Percentiles rank a stretch among this genome's conserved stretches.
Conservation (phyloP, 2,329 filamentous ascomycete species). For the Arthrobotrys megalospora region DNA sequence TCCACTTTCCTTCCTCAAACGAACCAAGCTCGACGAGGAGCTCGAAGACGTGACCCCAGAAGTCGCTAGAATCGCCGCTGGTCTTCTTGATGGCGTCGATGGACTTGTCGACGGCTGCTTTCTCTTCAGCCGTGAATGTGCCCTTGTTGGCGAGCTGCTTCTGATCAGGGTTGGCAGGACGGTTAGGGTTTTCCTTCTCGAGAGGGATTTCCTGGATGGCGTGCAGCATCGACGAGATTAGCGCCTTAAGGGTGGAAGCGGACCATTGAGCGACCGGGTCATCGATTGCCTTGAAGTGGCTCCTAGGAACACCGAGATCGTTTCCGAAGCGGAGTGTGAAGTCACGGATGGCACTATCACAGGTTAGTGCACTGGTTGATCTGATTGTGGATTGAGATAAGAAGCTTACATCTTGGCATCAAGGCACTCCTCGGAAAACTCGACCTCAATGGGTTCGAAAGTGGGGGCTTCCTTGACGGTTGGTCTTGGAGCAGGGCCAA, state of each 20-base stretch:
- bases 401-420: constrained; percentile 58
- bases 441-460: constrained; percentile 53
- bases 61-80: constrained; percentile 48
- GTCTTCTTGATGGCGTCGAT: constrained; percentile 58
- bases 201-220: constrained; percentile 54
- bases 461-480: constrained; percentile 45
- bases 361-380: constrained; percentile 3
- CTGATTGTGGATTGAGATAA: background rate
- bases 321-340: constrained; percentile 50
- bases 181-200: constrained; percentile 41
- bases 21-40: constrained; percentile 56
- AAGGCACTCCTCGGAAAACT: constrained; percentile 51
- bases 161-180: constrained; percentile 31
- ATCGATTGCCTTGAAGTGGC: constrained; percentile 55
- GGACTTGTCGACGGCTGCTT: constrained; percentile 50
- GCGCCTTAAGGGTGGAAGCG: constrained; percentile 39
- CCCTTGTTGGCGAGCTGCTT: constrained; percentile 57
- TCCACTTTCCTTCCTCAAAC: constrained; percentile 52
- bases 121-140: constrained; percentile 51
- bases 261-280: constrained; percentile 54
- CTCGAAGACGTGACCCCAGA: constrained; percentile 54
- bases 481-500: constrained; percentile 29
- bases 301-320: constrained; percentile 46
- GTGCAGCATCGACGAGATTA: constrained; percentile 54
- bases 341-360: constrained; percentile 48